Percentiles rank a stretch among this genome's conserved stretches.
These are phyloP conservation scores for Tulasnella sp. DNA, from an alignment of 768 basidiomycete species.

Conservation along the genomic window DNA sequence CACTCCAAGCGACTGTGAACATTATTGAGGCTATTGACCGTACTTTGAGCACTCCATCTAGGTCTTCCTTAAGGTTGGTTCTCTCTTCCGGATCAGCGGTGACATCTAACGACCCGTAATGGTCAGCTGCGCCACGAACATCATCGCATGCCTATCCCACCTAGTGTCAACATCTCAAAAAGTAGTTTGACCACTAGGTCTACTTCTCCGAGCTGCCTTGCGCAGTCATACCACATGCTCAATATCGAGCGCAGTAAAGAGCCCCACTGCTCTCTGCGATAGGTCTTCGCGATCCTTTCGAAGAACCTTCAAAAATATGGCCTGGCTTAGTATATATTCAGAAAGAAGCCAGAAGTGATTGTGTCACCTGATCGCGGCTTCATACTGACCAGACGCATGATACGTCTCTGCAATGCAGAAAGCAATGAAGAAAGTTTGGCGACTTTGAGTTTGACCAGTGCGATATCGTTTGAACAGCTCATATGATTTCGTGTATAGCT, in stretches of 20 bases:
- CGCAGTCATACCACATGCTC: slow-evolving; percentile 71
- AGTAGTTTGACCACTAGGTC: slow-evolving; percentile 66
- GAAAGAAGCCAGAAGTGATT: neutral
- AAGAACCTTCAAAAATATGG: slow-evolving; percentile 51
- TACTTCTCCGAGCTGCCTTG: slow-evolving; percentile 63
- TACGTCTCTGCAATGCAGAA: slow-evolving; percentile 84
- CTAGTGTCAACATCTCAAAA: slow-evolving; percentile 72
- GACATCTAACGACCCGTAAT: neutral
- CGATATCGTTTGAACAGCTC: slow-evolving; percentile 78
- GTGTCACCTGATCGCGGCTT: slow-evolving; percentile 72
- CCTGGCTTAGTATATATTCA: neutral
- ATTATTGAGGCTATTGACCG: slow-evolving; percentile 13
- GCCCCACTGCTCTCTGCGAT: slow-evolving; percentile 76
- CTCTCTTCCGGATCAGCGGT: slow-evolving; percentile 19
- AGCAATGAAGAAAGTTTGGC: slow-evolving; percentile 83
- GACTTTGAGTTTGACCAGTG: slow-evolving; percentile 40
- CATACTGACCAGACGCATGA: slow-evolving; percentile 64
- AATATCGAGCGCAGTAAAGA: slow-evolving; percentile 63
- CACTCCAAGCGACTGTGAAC: too few species aligned
- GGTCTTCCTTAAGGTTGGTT: slow-evolving; percentile 48
- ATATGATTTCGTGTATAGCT: slow-evolving; percentile 93
- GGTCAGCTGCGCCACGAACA: neutral
- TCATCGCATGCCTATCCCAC: slow-evolving; percentile 30
- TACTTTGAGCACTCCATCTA: slow-evolving; percentile 65
- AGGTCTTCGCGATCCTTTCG: slow-evolving; percentile 82